These are phyloP conservation scores for Rosa lucieae DNA, from an alignment of 306 rosid genomes.

Conservation along the genomic window DNA sequence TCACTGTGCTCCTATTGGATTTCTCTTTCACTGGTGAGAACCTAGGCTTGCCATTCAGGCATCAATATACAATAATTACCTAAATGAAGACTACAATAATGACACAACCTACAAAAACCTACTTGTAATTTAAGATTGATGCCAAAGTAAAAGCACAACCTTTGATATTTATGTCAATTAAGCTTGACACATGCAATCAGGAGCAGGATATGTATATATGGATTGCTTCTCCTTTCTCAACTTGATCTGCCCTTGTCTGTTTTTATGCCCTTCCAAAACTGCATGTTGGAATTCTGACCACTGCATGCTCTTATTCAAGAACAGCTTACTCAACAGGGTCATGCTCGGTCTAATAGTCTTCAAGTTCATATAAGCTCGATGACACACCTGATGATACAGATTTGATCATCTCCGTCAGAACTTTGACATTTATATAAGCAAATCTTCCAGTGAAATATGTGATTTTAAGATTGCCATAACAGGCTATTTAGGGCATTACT, in stretches of 20 bases:
- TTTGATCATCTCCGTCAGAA: not conserved
- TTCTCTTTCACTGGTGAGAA: not conserved
- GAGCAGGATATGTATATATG: conserved; percentile 88
- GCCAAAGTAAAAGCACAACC: not conserved
- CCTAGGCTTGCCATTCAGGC: not conserved
- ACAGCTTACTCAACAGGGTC: conserved; percentile 74
- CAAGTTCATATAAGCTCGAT: conserved; percentile 69
- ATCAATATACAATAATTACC: conserved; percentile 1
- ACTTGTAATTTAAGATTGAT: not conserved
- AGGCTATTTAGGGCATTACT: not conserved
- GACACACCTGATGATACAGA: conserved; percentile 71
- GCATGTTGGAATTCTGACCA: conserved; percentile 76
- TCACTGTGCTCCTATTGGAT: not conserved
- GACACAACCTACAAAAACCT: conserved; percentile 3
- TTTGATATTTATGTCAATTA: not conserved
- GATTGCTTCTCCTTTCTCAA: conserved; percentile 84
- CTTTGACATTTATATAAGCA: not conserved
- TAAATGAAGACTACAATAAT: conserved; percentile 9
- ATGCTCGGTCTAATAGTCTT: conserved; percentile 94
- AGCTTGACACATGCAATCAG: conserved; percentile 82
- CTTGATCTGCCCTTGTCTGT: conserved; percentile 84
- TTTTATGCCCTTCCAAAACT: conserved; percentile 71
- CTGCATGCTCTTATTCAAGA: conserved; percentile 65
- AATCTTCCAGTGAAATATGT: not conserved
- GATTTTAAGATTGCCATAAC: not conserved